Base-by-base conservation (phyloP, 345 rosid species). In the Dipteronia dyeriana region DNA sequence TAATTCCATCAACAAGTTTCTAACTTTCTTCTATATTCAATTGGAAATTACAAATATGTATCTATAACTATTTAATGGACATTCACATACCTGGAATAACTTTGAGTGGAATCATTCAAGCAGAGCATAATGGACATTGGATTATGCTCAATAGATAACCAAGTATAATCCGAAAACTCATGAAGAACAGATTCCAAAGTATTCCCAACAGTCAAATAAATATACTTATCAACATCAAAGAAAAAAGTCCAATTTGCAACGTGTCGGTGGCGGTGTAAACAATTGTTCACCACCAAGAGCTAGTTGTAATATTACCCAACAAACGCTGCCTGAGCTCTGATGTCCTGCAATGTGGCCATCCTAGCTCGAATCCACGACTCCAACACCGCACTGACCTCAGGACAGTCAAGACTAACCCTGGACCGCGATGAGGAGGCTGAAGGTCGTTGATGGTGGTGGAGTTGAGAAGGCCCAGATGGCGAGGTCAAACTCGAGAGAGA, bases 111-210 rank as follows among this genome's bases (percentile, higher is more conserved):
- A 78, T 88, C 92, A 26, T 87, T 88, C 76, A 94, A 76, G 86
- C 98, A 94, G 83, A 92, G 98, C 66, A 73, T 67, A 79, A 85
- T 89, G 70, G 94, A 89, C 97, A 91, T 94, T 2, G 97, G 97
- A 17, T 89, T 94, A 89, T 92, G 98, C 83, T 94, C 95, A 79
- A 92, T 94, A 2, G 98, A 92, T 80, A 94, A 94, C 88, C 91
- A 95, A 65, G 94, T 92, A 57, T 79, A 81, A 61, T 61, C 87
- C 0, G 91, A 90, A 73, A 94, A 91, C 63, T 82, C 91, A 3
- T 78, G 23, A 8, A 94, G 81, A 9, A 92, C 94, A 5, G 94
- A 85, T 70, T 89, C 85, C 29, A 94, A 80, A 23, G 89, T 76
- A 45, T 80, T 83, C 2, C 89, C 88, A 0, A 68, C 74, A 0